phyloP scores from a whole-genome alignment of 2,329 filamentous ascomycete genomes.

The Plectosphaerella sp. region DNA sequence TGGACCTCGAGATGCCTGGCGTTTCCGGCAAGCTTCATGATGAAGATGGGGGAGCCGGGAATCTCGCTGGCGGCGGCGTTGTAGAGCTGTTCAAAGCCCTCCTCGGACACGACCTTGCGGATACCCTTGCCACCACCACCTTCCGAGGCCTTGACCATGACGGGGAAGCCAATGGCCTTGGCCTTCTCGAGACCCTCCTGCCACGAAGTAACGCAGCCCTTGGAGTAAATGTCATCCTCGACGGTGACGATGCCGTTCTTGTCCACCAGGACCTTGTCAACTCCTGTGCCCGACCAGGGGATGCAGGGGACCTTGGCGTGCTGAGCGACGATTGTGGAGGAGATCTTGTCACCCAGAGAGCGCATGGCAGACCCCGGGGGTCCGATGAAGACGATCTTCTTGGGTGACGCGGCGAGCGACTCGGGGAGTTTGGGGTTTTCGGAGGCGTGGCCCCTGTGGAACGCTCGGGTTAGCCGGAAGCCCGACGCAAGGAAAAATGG shows the following conservation, averaged over 20 bases:
- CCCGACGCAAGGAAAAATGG: background rate
- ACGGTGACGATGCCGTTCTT: constrained; percentile 87
- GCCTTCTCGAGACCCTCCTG: constrained; percentile 87
- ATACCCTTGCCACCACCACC: constrained; percentile 99
- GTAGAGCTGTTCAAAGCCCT: constrained; percentile 82
- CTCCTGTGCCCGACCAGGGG: constrained; percentile 97
- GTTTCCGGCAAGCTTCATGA: constrained; percentile 98
- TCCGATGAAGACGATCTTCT: constrained; percentile 99
- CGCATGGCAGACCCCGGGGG: constrained; percentile 98
- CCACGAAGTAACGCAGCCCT: constrained; percentile 86
- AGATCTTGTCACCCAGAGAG: constrained; percentile 98
- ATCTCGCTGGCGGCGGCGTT: constrained; percentile 97
- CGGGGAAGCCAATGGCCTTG: constrained; percentile 88
- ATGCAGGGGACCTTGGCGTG: constrained; percentile 96
- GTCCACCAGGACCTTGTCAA: constrained; percentile 76
- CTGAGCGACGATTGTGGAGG: constrained; percentile 97
- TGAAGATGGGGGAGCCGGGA: constrained; percentile 97
- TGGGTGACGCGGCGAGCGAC: constrained; percentile 89
- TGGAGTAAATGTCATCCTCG: constrained; percentile 75
- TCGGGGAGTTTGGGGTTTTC: constrained; percentile 98
- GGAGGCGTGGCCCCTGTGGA: constrained; percentile 82
- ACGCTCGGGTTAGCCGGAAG: constrained; percentile 5
- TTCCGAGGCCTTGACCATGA: constrained; percentile 99
- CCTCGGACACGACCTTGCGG: constrained; percentile 83
- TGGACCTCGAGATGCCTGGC: constrained; percentile 97